These are phyloP conservation scores for Begonia masoniana DNA, from an alignment of 306 rosid species.

Conservation along the genomic window DNA sequence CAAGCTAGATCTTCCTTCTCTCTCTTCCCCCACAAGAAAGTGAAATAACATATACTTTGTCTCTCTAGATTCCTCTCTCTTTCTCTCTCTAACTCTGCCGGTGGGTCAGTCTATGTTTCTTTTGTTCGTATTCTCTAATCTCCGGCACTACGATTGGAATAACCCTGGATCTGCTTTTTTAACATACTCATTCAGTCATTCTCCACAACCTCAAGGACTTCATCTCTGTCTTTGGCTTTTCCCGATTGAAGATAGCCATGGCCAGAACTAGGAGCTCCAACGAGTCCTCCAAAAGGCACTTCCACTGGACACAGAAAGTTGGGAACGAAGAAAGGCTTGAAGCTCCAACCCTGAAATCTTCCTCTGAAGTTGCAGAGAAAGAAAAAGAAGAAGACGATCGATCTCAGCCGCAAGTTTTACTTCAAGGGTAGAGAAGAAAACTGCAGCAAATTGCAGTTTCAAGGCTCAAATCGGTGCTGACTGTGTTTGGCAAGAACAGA, in stretches of 20 bases:
- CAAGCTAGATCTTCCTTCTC: constrained; percentile 33
- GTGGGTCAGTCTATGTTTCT: constrained; percentile 88
- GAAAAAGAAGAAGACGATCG: constrained; percentile 18
- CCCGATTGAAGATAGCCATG: constrained; percentile 47
- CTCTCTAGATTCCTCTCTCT: constrained; percentile 70
- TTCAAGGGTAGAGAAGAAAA: constrained; percentile 32
- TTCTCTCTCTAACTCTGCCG: constrained; percentile 25
- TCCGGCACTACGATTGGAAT: constrained; percentile 1
- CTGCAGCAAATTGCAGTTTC: constrained; percentile 60
- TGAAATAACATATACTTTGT: constrained; percentile 59
- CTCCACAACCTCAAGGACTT: constrained; percentile 16
- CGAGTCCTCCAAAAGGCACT: constrained; percentile 83
- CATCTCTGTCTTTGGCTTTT: constrained; percentile 11
- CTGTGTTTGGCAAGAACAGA: constrained; percentile 56
- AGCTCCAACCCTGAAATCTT: constrained; percentile 28
- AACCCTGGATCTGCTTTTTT: constrained; percentile 9
- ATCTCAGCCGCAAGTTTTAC: constrained; percentile 9
- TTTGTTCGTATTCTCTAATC: constrained; percentile 81
- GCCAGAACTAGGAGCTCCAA: constrained; percentile 53
- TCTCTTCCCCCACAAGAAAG: constrained; percentile 70
- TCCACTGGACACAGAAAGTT: constrained; percentile 88
- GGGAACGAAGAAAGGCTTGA: constrained; percentile 48
- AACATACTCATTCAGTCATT: constrained; percentile 3
- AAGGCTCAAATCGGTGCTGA: constrained; percentile 65
- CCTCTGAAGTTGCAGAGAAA: constrained; percentile 29